phyloP scores from a whole-genome alignment of 2,329 filamentous ascomycete species.

The Aspergillus sp. region DNA sequence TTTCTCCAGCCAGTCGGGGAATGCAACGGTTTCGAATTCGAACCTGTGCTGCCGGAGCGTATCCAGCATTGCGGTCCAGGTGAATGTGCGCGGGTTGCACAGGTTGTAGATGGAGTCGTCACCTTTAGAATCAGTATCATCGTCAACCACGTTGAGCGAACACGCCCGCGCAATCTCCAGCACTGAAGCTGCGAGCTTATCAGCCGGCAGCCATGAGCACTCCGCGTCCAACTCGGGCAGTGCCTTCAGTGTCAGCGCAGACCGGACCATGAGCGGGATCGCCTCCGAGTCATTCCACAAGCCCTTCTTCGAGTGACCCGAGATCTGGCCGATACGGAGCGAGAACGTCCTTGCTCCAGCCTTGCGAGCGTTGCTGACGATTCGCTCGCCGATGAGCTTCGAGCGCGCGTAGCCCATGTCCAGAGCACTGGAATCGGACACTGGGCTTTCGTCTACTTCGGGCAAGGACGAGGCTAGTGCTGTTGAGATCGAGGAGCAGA shows the following conservation, averaged over 20 bases:
- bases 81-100: conserved; percentile 31
- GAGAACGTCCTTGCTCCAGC: conserved; percentile 28
- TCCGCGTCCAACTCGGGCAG: conserved; percentile 25
- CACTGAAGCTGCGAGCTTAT: conserved; percentile 27
- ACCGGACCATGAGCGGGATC: conserved; percentile 34
- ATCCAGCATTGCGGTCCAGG: conserved; percentile 35
- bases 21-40: conserved; percentile 34
- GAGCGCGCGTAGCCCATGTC: conserved; percentile 36
- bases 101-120: conserved; percentile 34
- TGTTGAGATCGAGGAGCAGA: conserved; percentile 54
- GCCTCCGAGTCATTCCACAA: conserved; percentile 38
- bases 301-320: conserved; percentile 33
- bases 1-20: conserved; percentile 34
- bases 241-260: conserved; percentile 26
- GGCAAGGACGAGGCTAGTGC: conserved; percentile 18
- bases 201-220: conserved; percentile 35
- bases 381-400: conserved; percentile 32
- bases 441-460: conserved; percentile 16
- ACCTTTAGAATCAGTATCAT: neutral
- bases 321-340: conserved; percentile 37
- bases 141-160: conserved; percentile 1
- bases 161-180: conserved; percentile 26
- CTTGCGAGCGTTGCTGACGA: conserved; percentile 28
- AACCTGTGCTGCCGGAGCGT: conserved; percentile 32
- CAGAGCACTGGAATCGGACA: conserved; percentile 18